Evolutionary conservation across 2,329 filamentous ascomycete species (phyloP), one percentile per base, ranked within the genome.

Genomic region (Fusarium sp.): DNA sequence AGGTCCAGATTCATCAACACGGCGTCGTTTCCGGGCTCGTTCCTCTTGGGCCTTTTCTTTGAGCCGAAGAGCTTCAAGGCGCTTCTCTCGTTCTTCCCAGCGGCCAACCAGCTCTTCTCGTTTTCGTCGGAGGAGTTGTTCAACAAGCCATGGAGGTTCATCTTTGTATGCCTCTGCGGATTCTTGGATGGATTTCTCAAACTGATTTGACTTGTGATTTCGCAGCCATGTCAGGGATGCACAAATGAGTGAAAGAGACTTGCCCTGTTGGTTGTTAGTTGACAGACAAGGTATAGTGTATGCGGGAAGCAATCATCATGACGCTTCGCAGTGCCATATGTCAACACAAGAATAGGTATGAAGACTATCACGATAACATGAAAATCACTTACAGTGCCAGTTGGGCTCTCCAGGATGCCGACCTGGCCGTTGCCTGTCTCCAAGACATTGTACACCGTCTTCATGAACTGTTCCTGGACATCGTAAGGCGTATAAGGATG

Each of bases 351-450:
- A 10, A 6, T 10, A 2, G 20, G 10, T 6, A 20, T 23, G n/a
- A 43, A 41, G 5, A 10, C n/a, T 41, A 3, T n/a, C 4, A 10
- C 2, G 16, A n/a, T 5, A 39, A n/a, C 18, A 20, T 16, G 10
- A 14, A 9, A 14, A 41, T 4, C 18, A 83, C 84, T 74, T 80
- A 89, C 88, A 72, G 91, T 93, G 82, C 95, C 95, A 48, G 95
- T 98, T n/a, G 95, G 95, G 54, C 94, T 97, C 81, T 98, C 95
- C 54, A 98, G 92, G 50, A 98, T 95, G 34, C 94, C 95, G 56
- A 98, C 88, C 79, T 95, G 94, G 10, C 94, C 92, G 48, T 93
- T 82, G 6, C 89, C 89, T 27, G 79, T 79, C 76, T 97, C 92
- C 30, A 98, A 89, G 70, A 95, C 94, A 59, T 90, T 84, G 80